These are phyloP conservation scores for Ceratocystis huliohia DNA, from an alignment of 2,329 filamentous ascomycete species.

Conservation along the genomic window DNA sequence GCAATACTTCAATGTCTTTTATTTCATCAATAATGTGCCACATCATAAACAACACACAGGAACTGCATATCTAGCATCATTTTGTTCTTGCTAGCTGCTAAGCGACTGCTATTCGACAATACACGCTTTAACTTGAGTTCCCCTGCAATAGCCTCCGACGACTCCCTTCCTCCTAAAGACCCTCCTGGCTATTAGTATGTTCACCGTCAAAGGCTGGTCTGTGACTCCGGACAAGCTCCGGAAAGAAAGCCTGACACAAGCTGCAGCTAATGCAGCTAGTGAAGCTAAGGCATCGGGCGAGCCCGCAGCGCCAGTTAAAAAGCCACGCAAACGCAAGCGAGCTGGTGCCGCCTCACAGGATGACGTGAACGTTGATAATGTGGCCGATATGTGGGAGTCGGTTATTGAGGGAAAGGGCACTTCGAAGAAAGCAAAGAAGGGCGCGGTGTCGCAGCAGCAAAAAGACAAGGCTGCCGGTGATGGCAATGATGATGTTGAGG, in stretches of 20 bases:
- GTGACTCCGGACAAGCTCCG: conserved; percentile 60
- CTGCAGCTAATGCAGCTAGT: conserved; percentile 23
- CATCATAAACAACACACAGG: too few relatives aligned
- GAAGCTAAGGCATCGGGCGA: conserved; percentile 25
- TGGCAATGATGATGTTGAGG: neutral
- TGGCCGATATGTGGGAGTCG: conserved; percentile 65
- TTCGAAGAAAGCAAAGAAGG: conserved; percentile 26
- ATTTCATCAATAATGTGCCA: neutral
- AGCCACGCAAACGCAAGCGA: conserved; percentile 49
- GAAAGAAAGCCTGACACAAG: conserved; percentile 40
- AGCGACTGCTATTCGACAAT: too few relatives aligned
- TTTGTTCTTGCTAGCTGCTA: too few relatives aligned
- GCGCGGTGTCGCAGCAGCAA: conserved; percentile 24
- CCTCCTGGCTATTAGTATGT: conserved; percentile 44
- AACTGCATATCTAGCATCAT: too few relatives aligned
- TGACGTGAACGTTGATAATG: conserved; percentile 53
- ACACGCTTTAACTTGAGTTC: too few relatives aligned
- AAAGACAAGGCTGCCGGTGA: conserved; percentile 18
- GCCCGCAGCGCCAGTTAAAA: conserved; percentile 27
- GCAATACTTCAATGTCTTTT: neutral
- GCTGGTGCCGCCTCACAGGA: conserved; percentile 24
- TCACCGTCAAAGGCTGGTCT: conserved; percentile 87
- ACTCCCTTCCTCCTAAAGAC: conserved; percentile 1
- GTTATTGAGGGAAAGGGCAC: conserved; percentile 56
- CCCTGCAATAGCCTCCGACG: too few relatives aligned